Percentiles rank a stretch among this genome's conserved stretches.
Conservation (phyloP, 176 grass and related monocot genomes). For the Paspalum notatum region DNA sequence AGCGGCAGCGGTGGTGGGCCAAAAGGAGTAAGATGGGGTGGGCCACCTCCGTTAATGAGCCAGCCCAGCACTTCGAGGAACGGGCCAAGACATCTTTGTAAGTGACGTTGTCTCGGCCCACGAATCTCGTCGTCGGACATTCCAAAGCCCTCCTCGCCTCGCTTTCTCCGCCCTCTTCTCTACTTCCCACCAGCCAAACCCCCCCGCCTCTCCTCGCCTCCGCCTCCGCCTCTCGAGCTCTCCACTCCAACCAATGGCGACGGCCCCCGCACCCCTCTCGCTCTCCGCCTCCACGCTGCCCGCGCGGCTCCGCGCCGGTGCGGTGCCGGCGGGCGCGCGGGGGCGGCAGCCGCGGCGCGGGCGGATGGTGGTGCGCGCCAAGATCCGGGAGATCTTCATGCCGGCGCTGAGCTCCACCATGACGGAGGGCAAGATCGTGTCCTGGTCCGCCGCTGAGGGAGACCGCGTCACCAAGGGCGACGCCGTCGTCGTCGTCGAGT, state of each 20-base stretch:
- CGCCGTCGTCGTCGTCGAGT: slow-evolving; percentile 93
- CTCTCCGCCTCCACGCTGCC: slow-evolving; percentile 43
- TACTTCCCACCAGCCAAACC: slow-evolving; percentile 25
- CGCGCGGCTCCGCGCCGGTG: slow-evolving; percentile 24
- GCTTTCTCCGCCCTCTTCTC: slow-evolving; percentile 47
- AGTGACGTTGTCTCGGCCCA: slow-evolving; percentile 12
- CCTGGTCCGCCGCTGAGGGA: slow-evolving; percentile 74
- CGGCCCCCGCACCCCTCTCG: slow-evolving; percentile 36
- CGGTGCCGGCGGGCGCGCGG: background rate
- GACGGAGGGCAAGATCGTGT: slow-evolving; percentile 98
- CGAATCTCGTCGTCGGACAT: slow-evolving; percentile 34
- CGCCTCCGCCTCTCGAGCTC: slow-evolving; percentile 17
- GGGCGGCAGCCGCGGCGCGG: slow-evolving; percentile 10
- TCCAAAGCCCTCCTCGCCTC: slow-evolving; percentile 34
- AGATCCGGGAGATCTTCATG: slow-evolving; percentile 99
- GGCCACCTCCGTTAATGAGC: background rate
- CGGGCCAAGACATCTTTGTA: background rate
- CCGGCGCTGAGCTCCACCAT: slow-evolving; percentile 97
- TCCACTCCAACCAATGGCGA: slow-evolving; percentile 58
- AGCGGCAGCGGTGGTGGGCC: background rate
- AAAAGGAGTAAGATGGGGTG: too few relatives aligned
- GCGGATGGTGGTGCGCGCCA: slow-evolving; percentile 68
- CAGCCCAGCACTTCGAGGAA: too few relatives aligned
- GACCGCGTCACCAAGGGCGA: slow-evolving; percentile 91
- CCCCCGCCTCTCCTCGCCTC: background rate